These are phyloP conservation scores for Parascedosporium putredinis DNA, from an alignment of 2,329 filamentous ascomycete genomes.

Conservation along the genomic window DNA sequence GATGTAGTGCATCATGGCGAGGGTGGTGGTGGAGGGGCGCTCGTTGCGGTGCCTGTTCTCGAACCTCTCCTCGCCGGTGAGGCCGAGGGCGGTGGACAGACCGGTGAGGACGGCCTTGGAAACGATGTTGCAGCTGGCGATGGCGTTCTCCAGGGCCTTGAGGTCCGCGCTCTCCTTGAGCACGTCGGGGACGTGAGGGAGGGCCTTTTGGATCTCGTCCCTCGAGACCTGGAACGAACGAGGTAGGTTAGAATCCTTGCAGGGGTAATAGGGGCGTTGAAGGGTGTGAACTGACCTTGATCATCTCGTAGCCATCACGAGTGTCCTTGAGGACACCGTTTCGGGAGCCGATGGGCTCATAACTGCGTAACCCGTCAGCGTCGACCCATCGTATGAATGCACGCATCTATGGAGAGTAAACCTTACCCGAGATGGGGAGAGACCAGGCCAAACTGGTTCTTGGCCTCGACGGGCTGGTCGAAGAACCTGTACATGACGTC, in stretches of 20 bases:
- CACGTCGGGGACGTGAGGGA: conserved; percentile 33
- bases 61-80: conserved; percentile 33
- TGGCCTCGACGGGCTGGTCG: conserved; percentile 38
- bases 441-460: conserved; percentile 46
- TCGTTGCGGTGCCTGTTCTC: conserved; percentile 42
- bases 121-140: conserved; percentile 38
- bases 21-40: conserved; percentile 34
- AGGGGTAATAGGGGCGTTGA: too few species aligned
- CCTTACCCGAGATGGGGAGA: conserved; percentile 38
- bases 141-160: conserved; percentile 36
- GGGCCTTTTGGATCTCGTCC: conserved; percentile 37
- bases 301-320: conserved; percentile 43
- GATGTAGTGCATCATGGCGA: conserved; percentile 47
- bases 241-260: too few species aligned
- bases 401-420: not conserved
- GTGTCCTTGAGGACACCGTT: conserved; percentile 35
- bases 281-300: conserved; percentile 37
- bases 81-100: conserved; percentile 35
- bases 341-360: conserved; percentile 37
- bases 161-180: conserved; percentile 39
- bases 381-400: not conserved
- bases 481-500: conserved; percentile 48
- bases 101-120: conserved; percentile 40
- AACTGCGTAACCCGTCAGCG: conserved; percentile 19
- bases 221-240: conserved; percentile 25